Conservation (phyloP, 2,329 filamentous ascomycete species). For the Xylaria sp. region DNA sequence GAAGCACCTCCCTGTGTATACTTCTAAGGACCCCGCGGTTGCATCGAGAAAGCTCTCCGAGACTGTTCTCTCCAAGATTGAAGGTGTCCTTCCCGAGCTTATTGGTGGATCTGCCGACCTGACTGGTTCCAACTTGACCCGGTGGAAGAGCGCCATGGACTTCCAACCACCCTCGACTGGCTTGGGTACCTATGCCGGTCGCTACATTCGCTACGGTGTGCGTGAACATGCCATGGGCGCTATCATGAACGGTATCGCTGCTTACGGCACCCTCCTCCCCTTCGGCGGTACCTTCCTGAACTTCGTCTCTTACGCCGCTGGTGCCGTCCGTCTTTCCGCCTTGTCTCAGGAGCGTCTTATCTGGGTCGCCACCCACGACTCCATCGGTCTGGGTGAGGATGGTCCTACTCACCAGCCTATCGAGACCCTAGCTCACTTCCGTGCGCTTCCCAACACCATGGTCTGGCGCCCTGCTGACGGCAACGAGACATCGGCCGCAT, state of each 20-base stretch:
- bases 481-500: slow-evolving; percentile 97
- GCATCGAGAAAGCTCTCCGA: slow-evolving; percentile 98
- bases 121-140: slow-evolving; percentile 98
- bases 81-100: slow-evolving; percentile 85
- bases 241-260: slow-evolving; percentile 93
- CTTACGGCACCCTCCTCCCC: slow-evolving; percentile 94
- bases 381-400: slow-evolving; percentile 98
- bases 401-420: slow-evolving; percentile 99
- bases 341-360: slow-evolving; percentile 91
- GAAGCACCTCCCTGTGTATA: slow-evolving; percentile 92
- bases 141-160: slow-evolving; percentile 96
- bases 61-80: slow-evolving; percentile 88
- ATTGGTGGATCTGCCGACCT: slow-evolving; percentile 96
- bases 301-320: slow-evolving; percentile 98
- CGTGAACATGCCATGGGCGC: slow-evolving; percentile 93
- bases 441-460: slow-evolving; percentile 98
- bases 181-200: slow-evolving; percentile 89
- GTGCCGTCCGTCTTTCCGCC: slow-evolving; percentile 92
- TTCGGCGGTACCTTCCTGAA: slow-evolving; percentile 98
- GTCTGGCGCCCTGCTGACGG: slow-evolving; percentile 98
- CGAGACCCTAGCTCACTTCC: slow-evolving; percentile 98
- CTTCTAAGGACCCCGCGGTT: slow-evolving; percentile 82
- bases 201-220: slow-evolving; percentile 93
- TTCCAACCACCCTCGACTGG: slow-evolving; percentile 91
- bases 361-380: slow-evolving; percentile 98